A percentile compares a stretch with the other conserved stretches of the same genome.
Conservation (phyloP, 2,329 filamentous ascomycete species). For the Thermoascus crustaceus region DNA sequence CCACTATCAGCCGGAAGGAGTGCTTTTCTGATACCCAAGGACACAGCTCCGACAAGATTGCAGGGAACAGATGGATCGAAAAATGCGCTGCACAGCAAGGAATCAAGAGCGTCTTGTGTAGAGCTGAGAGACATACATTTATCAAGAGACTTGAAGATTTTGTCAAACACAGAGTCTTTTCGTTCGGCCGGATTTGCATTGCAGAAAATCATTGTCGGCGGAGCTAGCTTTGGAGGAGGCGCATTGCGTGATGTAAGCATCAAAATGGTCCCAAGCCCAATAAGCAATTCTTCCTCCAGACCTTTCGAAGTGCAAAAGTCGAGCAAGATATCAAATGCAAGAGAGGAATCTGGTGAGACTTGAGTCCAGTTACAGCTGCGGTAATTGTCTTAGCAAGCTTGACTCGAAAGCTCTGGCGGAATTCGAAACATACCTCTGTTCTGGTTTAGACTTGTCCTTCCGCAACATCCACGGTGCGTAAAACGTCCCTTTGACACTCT, state of each 20-base stretch:
- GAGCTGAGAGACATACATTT: constrained; percentile 15
- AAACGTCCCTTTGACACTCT: constrained; percentile 3
- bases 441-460: no score
- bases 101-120: constrained; percentile 15
- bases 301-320: constrained; percentile 11
- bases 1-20: constrained; percentile 7
- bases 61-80: constrained; percentile 17
- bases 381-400: no score
- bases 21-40: constrained; percentile 11
- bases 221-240: constrained; percentile 7
- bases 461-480: no score
- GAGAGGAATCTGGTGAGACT: constrained; percentile 7
- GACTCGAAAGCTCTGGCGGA: no score
- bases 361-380: no score
- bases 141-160: constrained; percentile 12
- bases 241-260: constrained; percentile 9
- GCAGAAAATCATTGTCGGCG: constrained; percentile 7
- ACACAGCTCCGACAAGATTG: constrained; percentile 14
- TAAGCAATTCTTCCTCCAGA: constrained; percentile 9
- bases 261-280: constrained; percentile 6
- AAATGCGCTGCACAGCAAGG: constrained; percentile 16
- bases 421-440: no score
- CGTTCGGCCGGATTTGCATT: no score
- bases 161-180: no score
- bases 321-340: constrained; percentile 12